Percentiles rank a stretch among this genome's conserved stretches.
These are phyloP conservation scores for Pezicula rhizophila DNA, from an alignment of 2,329 filamentous ascomycete genomes.

Conservation along the genomic window DNA sequence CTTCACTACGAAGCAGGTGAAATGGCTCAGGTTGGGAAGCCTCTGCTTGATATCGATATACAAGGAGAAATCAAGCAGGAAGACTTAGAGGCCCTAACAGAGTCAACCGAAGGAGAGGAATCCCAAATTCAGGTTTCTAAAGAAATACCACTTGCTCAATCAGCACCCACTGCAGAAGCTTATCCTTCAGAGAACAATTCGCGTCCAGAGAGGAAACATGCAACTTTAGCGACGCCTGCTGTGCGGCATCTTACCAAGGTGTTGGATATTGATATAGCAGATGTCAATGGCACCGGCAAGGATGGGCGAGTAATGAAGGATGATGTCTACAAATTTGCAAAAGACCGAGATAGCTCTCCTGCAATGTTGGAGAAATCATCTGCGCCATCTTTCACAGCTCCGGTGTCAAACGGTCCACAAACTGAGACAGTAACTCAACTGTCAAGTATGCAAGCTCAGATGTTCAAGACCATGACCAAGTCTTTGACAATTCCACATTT, in stretches of 20 bases:
- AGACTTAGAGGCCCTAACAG: conserved; percentile 40
- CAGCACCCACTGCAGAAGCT: conserved; percentile 6
- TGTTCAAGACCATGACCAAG: conserved; percentile 97
- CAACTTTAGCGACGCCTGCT: conserved; percentile 80
- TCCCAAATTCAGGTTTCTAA: conserved; percentile 9
- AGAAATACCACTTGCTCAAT: background rate
- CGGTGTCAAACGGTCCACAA: conserved; percentile 35
- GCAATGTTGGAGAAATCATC: conserved; percentile 15
- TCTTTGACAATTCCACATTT: conserved; percentile 92
- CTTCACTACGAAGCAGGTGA: conserved; percentile 93
- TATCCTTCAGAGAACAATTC: background rate
- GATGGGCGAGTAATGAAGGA: conserved; percentile 91
- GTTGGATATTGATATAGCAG: conserved; percentile 67
- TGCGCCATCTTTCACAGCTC: conserved; percentile 9
- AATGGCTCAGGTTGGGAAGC: conserved; percentile 92
- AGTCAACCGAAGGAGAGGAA: conserved; percentile 16
- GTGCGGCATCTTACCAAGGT: conserved; percentile 85
- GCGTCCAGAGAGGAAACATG: conserved; percentile 49
- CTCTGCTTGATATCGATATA: conserved; percentile 92
- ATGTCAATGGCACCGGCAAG: conserved; percentile 79
- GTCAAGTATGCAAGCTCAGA: conserved; percentile 76
- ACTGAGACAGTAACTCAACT: conserved; percentile 65
- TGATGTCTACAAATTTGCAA: conserved; percentile 71
- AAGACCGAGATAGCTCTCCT: conserved; percentile 39
- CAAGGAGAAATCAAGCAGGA: conserved; percentile 66